Evolutionary conservation across 495 filamentous ascomycete genomes (phyloP).

Genomic region (Penicillium soppii): DNA sequence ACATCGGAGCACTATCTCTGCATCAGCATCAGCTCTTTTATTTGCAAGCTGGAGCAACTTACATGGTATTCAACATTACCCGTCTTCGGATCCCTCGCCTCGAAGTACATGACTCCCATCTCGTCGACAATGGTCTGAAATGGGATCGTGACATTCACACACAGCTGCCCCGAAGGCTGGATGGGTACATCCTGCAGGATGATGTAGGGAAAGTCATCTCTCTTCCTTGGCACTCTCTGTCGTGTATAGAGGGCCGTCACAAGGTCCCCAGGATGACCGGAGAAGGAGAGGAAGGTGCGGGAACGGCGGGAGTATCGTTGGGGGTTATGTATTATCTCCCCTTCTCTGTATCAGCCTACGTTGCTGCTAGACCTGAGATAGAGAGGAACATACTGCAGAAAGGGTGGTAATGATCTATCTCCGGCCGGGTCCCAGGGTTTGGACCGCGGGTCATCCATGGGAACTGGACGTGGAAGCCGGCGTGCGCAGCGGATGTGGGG

Average conservation of each 20-base stretch:
- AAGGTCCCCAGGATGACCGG: background rate
- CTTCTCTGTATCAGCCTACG: background rate
- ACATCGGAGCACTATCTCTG: background rate
- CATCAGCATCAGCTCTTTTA: background rate
- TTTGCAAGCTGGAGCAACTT: background rate
- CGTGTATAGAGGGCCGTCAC: background rate
- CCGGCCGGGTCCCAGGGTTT: background rate
- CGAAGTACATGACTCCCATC: constrained; percentile 1
- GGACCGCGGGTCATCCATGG: constrained; percentile 1
- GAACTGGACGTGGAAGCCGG: background rate
- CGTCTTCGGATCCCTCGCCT: background rate
- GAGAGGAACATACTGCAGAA: background rate
- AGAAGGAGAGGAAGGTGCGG: background rate
- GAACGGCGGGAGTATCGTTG: background rate
- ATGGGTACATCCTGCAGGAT: background rate
- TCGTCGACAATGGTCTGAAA: background rate
- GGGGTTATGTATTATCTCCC: background rate
- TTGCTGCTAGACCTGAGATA: background rate
- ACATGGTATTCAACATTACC: background rate
- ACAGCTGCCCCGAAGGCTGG: background rate
- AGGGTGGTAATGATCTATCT: background rate
- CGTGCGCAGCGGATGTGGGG: background rate
- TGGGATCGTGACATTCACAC: constrained; percentile 1
- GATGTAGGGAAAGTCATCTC: background rate
- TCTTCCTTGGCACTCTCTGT: background rate